These are phyloP conservation scores for Emmonsiellopsis sp. DNA, from an alignment of 2,329 filamentous ascomycete species.

Conservation along the genomic window DNA sequence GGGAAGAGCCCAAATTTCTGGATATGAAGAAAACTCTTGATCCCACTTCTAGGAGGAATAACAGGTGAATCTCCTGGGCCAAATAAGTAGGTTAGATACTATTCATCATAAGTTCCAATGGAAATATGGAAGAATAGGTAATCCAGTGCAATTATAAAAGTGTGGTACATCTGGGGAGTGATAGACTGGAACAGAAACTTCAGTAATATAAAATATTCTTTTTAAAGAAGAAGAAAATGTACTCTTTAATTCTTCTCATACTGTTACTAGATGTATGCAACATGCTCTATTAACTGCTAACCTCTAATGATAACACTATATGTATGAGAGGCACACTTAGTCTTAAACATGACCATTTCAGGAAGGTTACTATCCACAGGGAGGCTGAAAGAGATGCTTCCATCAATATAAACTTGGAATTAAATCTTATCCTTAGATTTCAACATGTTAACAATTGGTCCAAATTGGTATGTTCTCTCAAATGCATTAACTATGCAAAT, in stretches of 20 bases:
- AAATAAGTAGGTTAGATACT: slow-evolving; percentile 6
- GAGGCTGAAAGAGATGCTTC: slow-evolving; percentile 9
- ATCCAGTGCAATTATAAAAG: slow-evolving; percentile 3
- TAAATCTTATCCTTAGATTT: background rate
- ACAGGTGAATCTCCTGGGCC: slow-evolving; percentile 2
- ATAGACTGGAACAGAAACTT: background rate
- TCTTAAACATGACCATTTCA: slow-evolving; percentile 11
- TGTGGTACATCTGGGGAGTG: background rate
- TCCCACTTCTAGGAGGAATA: background rate
- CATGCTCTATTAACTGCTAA: slow-evolving; percentile 12
- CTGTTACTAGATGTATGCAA: slow-evolving; percentile 11
- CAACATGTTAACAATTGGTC: slow-evolving; percentile 2
- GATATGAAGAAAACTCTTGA: slow-evolving; percentile 1
- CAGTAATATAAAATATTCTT: background rate
- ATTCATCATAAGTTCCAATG: slow-evolving; percentile 6
- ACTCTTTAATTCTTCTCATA: slow-evolving; percentile 3
- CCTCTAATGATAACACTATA: slow-evolving; percentile 1
- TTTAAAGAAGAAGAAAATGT: background rate
- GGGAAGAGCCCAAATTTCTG: slow-evolving; percentile 6
- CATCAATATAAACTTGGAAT: slow-evolving; percentile 8
- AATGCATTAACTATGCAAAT: slow-evolving; percentile 10
- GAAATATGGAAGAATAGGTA: slow-evolving; percentile 4
- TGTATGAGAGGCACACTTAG: slow-evolving; percentile 6
- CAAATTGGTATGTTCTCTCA: slow-evolving; percentile 11
- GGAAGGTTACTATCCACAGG: slow-evolving; percentile 1